These are phyloP conservation scores for Shiraia bambusicola DNA, from an alignment of 2,329 filamentous ascomycete species.

Conservation along the genomic window DNA sequence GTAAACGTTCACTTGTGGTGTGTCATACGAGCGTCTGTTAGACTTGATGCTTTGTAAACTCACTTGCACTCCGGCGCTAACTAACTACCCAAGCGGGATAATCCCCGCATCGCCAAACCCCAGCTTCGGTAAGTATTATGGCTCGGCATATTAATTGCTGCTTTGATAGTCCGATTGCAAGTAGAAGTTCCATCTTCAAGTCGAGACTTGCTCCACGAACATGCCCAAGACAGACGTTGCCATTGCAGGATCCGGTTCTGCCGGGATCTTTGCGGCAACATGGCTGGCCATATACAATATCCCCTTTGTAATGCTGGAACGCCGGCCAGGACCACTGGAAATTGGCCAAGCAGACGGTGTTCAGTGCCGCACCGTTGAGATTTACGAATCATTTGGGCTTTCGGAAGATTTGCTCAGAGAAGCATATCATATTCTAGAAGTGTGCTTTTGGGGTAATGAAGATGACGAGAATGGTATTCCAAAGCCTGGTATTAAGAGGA, in stretches of 20 bases:
- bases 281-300: constrained; percentile 63
- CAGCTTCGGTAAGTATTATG: no score
- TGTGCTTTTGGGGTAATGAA: constrained; percentile 51
- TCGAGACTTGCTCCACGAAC: not conserved
- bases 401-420: constrained; percentile 64
- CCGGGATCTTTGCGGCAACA: constrained; percentile 61
- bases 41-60: not conserved
- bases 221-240: constrained; percentile 54
- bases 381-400: constrained; percentile 71
- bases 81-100: no score
- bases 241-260: constrained; percentile 63
- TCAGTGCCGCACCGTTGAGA: constrained; percentile 68
- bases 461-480: constrained; percentile 21
- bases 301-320: constrained; percentile 60
- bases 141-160: not conserved
- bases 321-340: constrained; percentile 55
- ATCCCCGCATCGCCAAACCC: no score
- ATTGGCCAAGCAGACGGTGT: constrained; percentile 66
- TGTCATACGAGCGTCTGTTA: not conserved
- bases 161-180: not conserved
- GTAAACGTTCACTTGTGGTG: not conserved
- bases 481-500: constrained; percentile 45
- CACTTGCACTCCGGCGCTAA: not conserved
- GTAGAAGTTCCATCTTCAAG: no score
- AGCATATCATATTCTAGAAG: constrained; percentile 66